These are phyloP conservation scores for Linderina pennispora DNA, from an alignment of 192 early-diverging fungal species.

Conservation along the genomic window DNA sequence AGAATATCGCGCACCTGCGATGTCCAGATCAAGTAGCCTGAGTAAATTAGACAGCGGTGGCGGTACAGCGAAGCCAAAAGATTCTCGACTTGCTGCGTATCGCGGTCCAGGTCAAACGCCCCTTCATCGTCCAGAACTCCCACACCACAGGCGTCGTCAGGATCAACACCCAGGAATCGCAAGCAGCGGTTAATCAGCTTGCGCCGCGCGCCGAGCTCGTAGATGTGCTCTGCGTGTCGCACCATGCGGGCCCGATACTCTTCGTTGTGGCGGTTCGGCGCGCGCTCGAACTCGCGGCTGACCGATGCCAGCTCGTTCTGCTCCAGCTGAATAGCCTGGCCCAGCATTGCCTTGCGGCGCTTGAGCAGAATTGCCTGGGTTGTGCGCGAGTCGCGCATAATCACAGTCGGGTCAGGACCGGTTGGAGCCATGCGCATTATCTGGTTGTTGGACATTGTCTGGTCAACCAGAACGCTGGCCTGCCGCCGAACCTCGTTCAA, in stretches of 20 bases:
- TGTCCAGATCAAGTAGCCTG: conserved; percentile 81
- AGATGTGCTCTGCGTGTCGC: conserved; percentile 40
- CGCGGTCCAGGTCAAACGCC: conserved; percentile 25
- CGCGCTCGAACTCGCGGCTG: conserved; percentile 40
- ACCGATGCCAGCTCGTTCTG: conserved; percentile 28
- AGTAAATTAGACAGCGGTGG: conserved; percentile 77
- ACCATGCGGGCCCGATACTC: conserved; percentile 33
- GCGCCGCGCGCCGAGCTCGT: conserved; percentile 42
- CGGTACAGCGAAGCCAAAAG: conserved; percentile 52
- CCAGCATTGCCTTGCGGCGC: conserved; percentile 43
- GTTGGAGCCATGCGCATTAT: conserved; percentile 32
- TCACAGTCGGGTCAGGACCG: conserved; percentile 41
- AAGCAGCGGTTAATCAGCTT: conserved; percentile 47
- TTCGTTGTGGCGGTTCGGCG: conserved; percentile 24
- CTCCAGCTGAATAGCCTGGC: conserved; percentile 34
- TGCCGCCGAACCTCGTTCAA: conserved; percentile 26
- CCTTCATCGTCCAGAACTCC: conserved; percentile 1
- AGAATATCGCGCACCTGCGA: conserved; percentile 74
- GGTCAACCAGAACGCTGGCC: conserved; percentile 21
- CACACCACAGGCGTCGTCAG: too few relatives aligned
- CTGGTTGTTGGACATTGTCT: conserved; percentile 18
- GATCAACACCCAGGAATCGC: conserved; percentile 29
- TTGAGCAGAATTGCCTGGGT: conserved; percentile 40
- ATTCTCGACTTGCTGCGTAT: conserved; percentile 44
- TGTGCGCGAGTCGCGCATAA: conserved; percentile 46